phyloP scores from a whole-genome alignment of 768 basidiomycete genomes.

The Crassisporium funariophilum region DNA sequence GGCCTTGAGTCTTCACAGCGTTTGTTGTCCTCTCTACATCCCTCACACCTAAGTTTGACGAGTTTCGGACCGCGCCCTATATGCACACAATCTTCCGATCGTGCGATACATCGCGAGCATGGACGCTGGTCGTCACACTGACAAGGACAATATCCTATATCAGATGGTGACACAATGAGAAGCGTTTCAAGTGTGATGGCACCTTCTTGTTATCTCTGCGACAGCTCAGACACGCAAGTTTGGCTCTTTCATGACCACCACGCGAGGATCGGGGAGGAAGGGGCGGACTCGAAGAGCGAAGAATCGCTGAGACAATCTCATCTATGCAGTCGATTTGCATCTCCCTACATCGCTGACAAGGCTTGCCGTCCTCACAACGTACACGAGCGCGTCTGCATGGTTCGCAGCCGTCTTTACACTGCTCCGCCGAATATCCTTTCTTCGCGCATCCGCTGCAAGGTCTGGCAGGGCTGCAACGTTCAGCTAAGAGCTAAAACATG shows the following conservation, averaged over 20 bases:
- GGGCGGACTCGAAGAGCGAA: constrained; percentile 14
- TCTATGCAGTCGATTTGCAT: constrained; percentile 54
- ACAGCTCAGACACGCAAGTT: constrained; percentile 61
- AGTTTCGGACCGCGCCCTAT: constrained; percentile 58
- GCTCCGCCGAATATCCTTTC: constrained; percentile 52
- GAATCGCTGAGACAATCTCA: constrained; percentile 31
- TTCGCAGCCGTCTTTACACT: constrained; percentile 65
- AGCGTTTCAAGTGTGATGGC: background rate
- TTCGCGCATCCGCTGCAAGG: constrained; percentile 62
- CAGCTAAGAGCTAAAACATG: background rate
- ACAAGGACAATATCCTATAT: constrained; percentile 3
- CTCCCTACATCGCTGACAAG: constrained; percentile 55
- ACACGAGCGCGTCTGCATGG: constrained; percentile 59
- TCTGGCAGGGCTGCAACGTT: constrained; percentile 29
- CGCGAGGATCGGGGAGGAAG: constrained; percentile 23
- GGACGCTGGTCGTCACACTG: constrained; percentile 68
- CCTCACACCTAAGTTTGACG: constrained; percentile 61
- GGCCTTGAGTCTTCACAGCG: constrained; percentile 63
- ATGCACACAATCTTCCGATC: constrained; percentile 58
- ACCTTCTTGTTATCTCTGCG: constrained; percentile 71
- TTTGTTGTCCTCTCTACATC: constrained; percentile 55
- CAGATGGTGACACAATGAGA: background rate
- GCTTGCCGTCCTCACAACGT: constrained; percentile 50
- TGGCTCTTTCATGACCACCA: constrained; percentile 49
- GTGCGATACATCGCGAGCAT: constrained; percentile 58